Evolutionary conservation across 1,284 basidiomycete species (phyloP), one percentile per base, ranked within the genome.

Genomic region (Psilocybe mexicana): DNA sequence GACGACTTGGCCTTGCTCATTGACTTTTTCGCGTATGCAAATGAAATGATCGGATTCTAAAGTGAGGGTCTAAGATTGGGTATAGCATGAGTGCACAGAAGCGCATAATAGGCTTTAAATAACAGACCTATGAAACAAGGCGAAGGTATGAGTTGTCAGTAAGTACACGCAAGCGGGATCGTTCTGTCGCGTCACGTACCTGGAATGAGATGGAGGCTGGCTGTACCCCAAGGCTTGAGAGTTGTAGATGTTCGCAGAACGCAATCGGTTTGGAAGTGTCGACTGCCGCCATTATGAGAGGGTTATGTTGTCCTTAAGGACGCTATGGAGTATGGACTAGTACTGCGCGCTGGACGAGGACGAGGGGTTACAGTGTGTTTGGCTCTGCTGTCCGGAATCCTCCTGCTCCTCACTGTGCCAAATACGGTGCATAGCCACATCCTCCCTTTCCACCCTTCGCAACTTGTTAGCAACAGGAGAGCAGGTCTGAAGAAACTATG

Each of bases 11-110:
- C 96, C 94, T 70, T 92, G 89, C 66, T 94, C 94, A 68, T 90
- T 88, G 70, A 91, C 82, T 75, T 92, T 92, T 79, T 95, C 93
- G 57, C 93, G 88, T 62, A 95, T 85, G 72, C 93, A 98, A 69
- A 98, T 97, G 76, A 93, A 99, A 74, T 92, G 92, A 81, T 99
- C 96, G 65, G 94, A 96, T 79, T 98, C 95, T 67, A 98, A 83
- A 6, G 96, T 98, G 67, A 98, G 80, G 44, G 90, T 94, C 84
- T 92, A 66, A 11, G 57, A 28, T 48, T 57, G 43, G 14, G 26
- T 11, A 40, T 18, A 1, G 26, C 23, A 28, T 52, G 54, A 64
- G 57, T 40, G 28, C 11, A 12, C 18, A 23, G 28, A 53, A 11
- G 24, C 4, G 35, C 38, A 11, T 38, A 52, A 40, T 24, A 23